These are phyloP conservation scores for Xylaria sp. DNA, from an alignment of 2,329 filamentous ascomycete species.

Conservation along the genomic window DNA sequence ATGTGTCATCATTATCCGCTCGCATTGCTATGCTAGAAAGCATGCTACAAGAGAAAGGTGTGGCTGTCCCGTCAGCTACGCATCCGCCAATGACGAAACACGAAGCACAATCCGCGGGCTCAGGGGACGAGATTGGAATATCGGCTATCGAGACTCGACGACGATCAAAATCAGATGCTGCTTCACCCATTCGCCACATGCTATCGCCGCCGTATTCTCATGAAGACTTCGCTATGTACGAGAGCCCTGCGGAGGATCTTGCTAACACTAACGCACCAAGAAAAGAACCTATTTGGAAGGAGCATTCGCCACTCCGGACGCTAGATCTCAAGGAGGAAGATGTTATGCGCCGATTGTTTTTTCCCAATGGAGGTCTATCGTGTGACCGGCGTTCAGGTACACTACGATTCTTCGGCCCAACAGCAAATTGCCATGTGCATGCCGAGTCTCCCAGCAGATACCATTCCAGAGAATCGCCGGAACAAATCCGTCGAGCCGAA, in stretches of 20 bases:
- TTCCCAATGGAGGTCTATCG: slow-evolving; percentile 15
- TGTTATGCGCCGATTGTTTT: slow-evolving; percentile 26
- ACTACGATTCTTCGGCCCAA: slow-evolving; percentile 31
- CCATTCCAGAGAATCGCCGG: slow-evolving; percentile 28
- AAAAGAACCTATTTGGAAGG: slow-evolving; percentile 8
- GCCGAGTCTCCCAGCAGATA: slow-evolving; percentile 16
- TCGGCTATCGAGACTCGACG: slow-evolving; percentile 12
- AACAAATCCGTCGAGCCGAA: slow-evolving; percentile 37
- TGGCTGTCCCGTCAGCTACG: slow-evolving; percentile 31
- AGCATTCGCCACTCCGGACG: slow-evolving; percentile 14
- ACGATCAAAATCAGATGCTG: slow-evolving; percentile 28
- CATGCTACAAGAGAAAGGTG: slow-evolving; percentile 34
- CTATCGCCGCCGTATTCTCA: slow-evolving; percentile 38
- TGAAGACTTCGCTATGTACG: slow-evolving; percentile 34
- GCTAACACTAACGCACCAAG: slow-evolving; percentile 6
- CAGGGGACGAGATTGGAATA: slow-evolving; percentile 27
- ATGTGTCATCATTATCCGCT: slow-evolving; percentile 38
- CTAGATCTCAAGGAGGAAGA: slow-evolving; percentile 24
- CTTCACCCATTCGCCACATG: slow-evolving; percentile 28
- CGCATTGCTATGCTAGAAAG: slow-evolving; percentile 37
- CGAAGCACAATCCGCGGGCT: slow-evolving; percentile 24
- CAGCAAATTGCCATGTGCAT: slow-evolving; percentile 27
- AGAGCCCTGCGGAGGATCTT: slow-evolving; percentile 28
- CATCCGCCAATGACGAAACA: slow-evolving; percentile 38
- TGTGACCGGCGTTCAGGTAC: slow-evolving; percentile 26